phyloP scores from a whole-genome alignment of 2,329 filamentous ascomycete species.

The Orbilia javanica region DNA sequence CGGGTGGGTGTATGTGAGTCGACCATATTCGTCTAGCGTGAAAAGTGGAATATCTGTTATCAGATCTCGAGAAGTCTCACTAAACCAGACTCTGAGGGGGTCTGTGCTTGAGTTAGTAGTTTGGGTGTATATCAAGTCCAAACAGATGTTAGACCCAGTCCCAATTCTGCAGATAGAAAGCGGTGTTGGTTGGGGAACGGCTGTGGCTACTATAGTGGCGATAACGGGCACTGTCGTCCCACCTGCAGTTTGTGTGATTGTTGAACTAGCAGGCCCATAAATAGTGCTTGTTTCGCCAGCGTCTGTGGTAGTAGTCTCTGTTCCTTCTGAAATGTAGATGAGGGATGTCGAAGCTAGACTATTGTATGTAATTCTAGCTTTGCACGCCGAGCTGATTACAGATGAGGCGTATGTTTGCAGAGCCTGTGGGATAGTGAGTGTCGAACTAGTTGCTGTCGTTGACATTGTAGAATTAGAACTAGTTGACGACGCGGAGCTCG shows the following conservation, averaged over 20 bases:
- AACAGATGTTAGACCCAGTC: neutral
- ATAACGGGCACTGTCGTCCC: neutral
- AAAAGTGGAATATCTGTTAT: neutral
- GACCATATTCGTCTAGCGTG: neutral
- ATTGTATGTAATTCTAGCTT: neutral
- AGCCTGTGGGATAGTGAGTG: neutral
- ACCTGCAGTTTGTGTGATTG: neutral
- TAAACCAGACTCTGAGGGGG: neutral
- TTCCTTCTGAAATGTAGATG: neutral
- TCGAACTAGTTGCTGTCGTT: neutral
- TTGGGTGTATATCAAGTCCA: neutral
- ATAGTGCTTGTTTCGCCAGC: neutral
- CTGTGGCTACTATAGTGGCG: neutral
- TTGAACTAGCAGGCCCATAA: neutral
- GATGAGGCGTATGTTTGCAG: neutral
- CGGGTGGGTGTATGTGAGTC: neutral
- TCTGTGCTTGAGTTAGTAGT: neutral
- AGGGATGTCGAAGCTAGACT: neutral
- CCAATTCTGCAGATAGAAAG: neutral
- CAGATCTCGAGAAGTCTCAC: neutral
- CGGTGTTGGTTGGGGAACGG: neutral
- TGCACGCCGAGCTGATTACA: neutral
- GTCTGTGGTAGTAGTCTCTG: neutral
- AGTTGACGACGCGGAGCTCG: neutral
- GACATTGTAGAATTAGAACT: neutral